Evolutionary conservation across 768 basidiomycete species (phyloP).

Genomic region (Russula earlei): DNA sequence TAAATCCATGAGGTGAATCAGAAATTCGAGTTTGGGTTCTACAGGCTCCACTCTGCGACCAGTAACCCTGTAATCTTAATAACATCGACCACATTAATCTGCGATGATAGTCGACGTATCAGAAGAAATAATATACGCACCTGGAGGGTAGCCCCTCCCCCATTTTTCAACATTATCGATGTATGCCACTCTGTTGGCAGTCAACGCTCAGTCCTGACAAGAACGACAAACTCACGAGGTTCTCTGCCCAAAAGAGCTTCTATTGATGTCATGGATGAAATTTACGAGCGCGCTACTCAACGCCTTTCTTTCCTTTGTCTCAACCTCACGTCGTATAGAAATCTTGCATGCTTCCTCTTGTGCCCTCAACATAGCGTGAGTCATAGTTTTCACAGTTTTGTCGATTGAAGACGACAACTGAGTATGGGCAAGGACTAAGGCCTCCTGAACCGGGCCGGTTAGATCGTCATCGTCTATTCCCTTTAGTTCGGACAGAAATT

Average conservation of each 20-base stretch:
- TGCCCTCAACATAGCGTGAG: neutral
- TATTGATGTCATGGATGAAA: conserved; percentile 6
- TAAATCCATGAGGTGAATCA: neutral
- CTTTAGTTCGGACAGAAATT: conserved; percentile 5
- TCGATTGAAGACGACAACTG: conserved; percentile 1
- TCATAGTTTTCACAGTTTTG: neutral
- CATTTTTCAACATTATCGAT: neutral
- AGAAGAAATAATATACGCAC: neutral
- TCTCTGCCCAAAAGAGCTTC: neutral
- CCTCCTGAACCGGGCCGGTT: neutral
- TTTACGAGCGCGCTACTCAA: neutral
- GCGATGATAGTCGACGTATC: neutral
- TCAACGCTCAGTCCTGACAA: neutral
- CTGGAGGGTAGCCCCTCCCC: neutral
- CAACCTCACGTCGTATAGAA: neutral
- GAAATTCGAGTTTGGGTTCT: neutral
- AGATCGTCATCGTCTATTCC: neutral
- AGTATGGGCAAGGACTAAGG: neutral
- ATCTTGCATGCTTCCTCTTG: conserved; percentile 1
- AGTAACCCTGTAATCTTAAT: neutral
- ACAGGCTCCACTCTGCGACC: neutral
- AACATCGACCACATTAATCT: neutral
- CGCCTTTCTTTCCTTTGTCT: neutral
- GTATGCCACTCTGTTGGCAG: neutral
- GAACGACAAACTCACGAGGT: neutral